A percentile compares a stretch with the other conserved stretches of the same genome.
phyloP scores from a whole-genome alignment of 495 filamentous ascomycete genomes.

The Xylaria venustula region DNA sequence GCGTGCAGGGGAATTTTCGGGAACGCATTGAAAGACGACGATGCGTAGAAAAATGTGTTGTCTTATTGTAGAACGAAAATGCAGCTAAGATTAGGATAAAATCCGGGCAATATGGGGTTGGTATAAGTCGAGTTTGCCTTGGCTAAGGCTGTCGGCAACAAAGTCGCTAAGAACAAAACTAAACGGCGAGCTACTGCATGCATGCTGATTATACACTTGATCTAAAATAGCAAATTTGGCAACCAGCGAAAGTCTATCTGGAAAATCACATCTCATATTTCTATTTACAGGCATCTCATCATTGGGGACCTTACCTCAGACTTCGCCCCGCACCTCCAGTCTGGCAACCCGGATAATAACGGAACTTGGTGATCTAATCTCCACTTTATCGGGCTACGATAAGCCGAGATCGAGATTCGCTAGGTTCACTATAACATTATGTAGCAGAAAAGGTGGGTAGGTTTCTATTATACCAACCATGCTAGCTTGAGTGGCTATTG shows the following conservation, averaged over 20 bases:
- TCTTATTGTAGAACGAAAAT: conserved; percentile 49
- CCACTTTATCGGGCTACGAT: background rate
- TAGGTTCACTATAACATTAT: no score
- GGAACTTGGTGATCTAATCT: background rate
- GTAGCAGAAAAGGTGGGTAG: no score
- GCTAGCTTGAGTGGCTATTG: no score
- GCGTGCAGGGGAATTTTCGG: conserved; percentile 54
- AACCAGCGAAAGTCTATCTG: background rate
- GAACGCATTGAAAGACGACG: conserved; percentile 54
- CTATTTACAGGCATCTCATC: background rate
- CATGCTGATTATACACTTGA: background rate
- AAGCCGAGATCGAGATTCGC: conserved; percentile 9
- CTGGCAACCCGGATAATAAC: background rate
- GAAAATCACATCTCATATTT: background rate
- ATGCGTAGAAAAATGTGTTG: conserved; percentile 53
- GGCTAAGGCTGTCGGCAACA: background rate
- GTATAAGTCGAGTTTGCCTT: conserved; percentile 35
- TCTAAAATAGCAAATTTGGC: background rate
- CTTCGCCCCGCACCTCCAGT: background rate
- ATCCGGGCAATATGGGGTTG: conserved; percentile 56
- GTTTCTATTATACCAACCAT: no score
- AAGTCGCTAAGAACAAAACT: background rate
- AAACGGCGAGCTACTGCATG: background rate
- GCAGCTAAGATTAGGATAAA: conserved; percentile 56
- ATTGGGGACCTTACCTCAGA: background rate